Evolutionary conservation across 345 rosid species (phyloP), one percentile per base, ranked within the genome.

Genomic region (Pugionium dolabratum): DNA sequence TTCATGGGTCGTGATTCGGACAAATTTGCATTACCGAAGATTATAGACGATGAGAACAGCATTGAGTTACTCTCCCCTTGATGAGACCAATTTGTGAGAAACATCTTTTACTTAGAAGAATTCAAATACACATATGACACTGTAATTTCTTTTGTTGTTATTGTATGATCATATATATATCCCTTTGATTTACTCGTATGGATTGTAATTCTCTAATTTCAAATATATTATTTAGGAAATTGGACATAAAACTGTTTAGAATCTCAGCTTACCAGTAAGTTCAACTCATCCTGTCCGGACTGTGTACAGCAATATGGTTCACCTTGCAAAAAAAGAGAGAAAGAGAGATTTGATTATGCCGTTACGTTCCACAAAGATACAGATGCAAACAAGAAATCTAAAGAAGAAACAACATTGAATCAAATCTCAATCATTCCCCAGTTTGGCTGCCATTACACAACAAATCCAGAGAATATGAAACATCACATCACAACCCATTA

Each of bases 1-100:
- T 59, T 73, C 29, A 1, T 42, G 28, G 73, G 59, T 26, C 69
- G 68, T 59, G 73, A 60, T 0, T 74, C 69, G 3, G 77, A 67
- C n/a, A 67, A 63, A 54, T 61, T 1, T 25, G 47, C 43, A 3
- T 55, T 74, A 28, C 69, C 70, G 10, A 74, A 46, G 73, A 74
- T 74, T 9, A 29, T 54, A 55, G 73, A 74, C 31, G 62, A 67
- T 37, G 78, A 74, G 69, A 74, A 74, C 34, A 74, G 47, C 53
- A 28, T 27, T 54, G 51, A 4, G 57, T 53, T 66, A 46, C 39
- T 73, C 37, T 59, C 67, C 53, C 72, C 76, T 59, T 73, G 67
- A 66, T 43, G 48, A 51, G 2, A 25, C 47, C 44, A 73, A n/a
- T 30, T n/a, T 66, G 67, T 66, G 28, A 56, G 18, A 58, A 49